phyloP scores from a whole-genome alignment of 106 monocot genomes.

The Amphibolis antarctica region DNA sequence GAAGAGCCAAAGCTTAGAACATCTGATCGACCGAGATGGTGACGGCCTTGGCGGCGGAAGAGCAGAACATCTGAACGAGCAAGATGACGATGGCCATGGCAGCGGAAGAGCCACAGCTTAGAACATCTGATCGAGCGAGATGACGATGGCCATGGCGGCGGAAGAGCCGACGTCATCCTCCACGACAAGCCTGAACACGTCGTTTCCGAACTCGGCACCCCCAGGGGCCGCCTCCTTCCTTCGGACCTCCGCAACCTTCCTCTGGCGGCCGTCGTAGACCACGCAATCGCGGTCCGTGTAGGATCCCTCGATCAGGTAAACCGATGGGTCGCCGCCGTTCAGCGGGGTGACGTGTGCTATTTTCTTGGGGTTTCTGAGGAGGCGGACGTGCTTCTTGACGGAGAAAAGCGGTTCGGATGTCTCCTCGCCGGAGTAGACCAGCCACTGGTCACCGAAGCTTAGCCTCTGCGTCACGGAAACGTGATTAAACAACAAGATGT shows the following conservation, averaged over 20 bases:
- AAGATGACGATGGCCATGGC: no score
- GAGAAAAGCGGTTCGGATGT: constrained; percentile 16
- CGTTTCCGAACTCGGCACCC: constrained; percentile 36
- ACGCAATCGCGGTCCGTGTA: constrained; percentile 32
- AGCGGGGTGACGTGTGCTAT: constrained; percentile 29
- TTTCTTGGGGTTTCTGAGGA: constrained; percentile 20
- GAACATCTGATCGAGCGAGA: constrained; percentile 38
- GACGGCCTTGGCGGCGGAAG: no score
- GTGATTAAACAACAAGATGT: neutral
- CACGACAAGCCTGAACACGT: constrained; percentile 50
- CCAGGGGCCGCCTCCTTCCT: constrained; percentile 23
- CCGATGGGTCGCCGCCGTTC: neutral
- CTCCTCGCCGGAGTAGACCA: constrained; percentile 39
- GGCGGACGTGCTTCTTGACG: constrained; percentile 13
- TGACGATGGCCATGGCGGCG: constrained; percentile 40
- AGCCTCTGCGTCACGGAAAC: constrained; percentile 22
- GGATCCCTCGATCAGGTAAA: constrained; percentile 31
- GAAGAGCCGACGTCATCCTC: constrained; percentile 22
- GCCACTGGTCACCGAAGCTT: constrained; percentile 46
- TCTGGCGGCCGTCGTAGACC: constrained; percentile 20
- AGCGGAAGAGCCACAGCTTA: no score
- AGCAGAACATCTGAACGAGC: no score
- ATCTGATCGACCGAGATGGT: no score
- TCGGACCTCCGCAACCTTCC: constrained; percentile 33
- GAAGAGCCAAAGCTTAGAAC: no score